Evolutionary conservation across 164 flowering plant species (phyloP), one percentile per base, ranked within the genome.

Genomic region (Aristolochia contorta): DNA sequence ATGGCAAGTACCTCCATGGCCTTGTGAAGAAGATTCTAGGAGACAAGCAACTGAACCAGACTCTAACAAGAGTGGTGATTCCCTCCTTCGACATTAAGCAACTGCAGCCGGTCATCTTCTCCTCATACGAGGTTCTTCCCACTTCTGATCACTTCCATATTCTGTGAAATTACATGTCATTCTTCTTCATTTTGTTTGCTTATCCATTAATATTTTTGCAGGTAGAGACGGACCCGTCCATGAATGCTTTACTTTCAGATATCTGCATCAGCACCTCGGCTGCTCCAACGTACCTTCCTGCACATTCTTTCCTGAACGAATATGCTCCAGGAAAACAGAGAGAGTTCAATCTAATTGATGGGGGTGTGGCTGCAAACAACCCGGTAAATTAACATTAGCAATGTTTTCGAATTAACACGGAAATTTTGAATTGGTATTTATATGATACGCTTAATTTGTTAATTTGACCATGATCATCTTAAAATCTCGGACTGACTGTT

Each of bases 251-350:
- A 12, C 69, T 74, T 33, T 68, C 75, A 10, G 80, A 77, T 56
- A 69, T 71, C 47, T 77, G 77, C 64, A 71, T 77, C 15, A 62
- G 71, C 45, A 73, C 80, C 9, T 73, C 80, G 16, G 72, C 80
- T 6, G 77, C 80, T 12, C 77, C 80, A 58, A 73, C 80, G 8
- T 77, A 71, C 50, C 61, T 77, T 7, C 77, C 80, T 10, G 75
- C 77, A n/a, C 57, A 74, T 56, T 67, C 55, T 23, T 77, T 77
- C 48, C 18, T 66, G 56, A 66, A 21, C 19, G 49, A 57, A 33
- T 56, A 68, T 45, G 2, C 54, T 4, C 33, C 64, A 12, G 73
- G 72, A 25, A 55, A 65, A 22, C 58, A 54, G 19, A 54, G 72
- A 37, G 72, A 69, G 20, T 75, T 69, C 70, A 60, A 75, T 58